Percentiles rank a stretch among this genome's conserved stretches.
These are phyloP conservation scores for Fusarium verrucosum DNA, from an alignment of 2,329 filamentous ascomycete species.

Conservation along the genomic window DNA sequence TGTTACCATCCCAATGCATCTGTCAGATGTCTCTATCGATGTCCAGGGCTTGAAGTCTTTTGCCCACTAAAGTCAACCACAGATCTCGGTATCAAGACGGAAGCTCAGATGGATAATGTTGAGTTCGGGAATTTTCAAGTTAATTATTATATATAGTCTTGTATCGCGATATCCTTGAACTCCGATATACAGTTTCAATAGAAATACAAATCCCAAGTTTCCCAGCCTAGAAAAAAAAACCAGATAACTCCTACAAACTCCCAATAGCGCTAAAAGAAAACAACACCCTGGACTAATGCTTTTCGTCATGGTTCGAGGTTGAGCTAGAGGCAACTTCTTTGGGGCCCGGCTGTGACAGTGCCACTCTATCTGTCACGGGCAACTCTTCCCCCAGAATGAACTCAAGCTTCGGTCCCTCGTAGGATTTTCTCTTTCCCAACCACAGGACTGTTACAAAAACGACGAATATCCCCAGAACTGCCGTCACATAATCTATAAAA, in stretches of 20 bases:
- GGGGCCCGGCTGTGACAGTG: background rate
- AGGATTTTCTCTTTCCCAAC: constrained; percentile 31
- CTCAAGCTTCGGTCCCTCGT: constrained; percentile 35
- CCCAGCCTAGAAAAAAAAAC: background rate
- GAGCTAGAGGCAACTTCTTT: constrained; percentile 14
- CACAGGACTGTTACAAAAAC: constrained; percentile 27
- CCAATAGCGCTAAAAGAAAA: background rate
- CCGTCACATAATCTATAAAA: constrained; percentile 49
- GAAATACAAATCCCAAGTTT: background rate
- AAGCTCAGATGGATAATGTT: background rate
- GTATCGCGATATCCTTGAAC: background rate
- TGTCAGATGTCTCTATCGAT: too few species aligned
- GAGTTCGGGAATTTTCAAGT: background rate
- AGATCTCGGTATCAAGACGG: background rate
- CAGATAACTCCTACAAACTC: background rate
- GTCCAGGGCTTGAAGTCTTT: too few species aligned
- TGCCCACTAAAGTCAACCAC: too few species aligned
- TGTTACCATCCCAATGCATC: too few species aligned
- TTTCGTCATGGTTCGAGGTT: constrained; percentile 18
- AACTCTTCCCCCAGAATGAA: constrained; percentile 32
- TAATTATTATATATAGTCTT: background rate
- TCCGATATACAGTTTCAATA: background rate
- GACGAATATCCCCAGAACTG: constrained; percentile 49
- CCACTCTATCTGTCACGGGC: constrained; percentile 14
- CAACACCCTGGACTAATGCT: background rate